Conservation (phyloP, 2,329 filamentous ascomycete genomes). For the Cercospora canescens region DNA sequence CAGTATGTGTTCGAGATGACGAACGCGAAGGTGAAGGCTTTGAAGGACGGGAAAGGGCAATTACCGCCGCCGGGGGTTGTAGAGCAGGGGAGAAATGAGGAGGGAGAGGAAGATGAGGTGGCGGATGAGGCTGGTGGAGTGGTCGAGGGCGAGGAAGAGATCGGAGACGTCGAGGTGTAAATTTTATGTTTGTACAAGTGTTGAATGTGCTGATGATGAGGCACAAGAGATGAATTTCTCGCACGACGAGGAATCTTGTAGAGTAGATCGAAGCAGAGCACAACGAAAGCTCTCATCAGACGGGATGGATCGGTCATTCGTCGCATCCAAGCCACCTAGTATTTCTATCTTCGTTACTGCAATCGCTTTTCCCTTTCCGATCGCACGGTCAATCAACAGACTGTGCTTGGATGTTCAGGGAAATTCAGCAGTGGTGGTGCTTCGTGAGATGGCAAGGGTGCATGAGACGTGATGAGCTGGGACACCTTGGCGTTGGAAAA, state of each 20-base stretch:
- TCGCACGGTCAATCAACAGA: no score
- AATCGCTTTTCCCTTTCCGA: no score
- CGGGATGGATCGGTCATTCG: background rate
- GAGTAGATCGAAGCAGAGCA: background rate
- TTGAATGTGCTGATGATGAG: background rate
- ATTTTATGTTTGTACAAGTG: background rate
- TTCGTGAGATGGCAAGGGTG: background rate
- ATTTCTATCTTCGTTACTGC: no score
- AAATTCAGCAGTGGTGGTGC: background rate
- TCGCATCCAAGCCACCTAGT: background rate
- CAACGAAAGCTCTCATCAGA: background rate
- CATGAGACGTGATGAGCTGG: background rate
- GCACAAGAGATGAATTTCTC: background rate
- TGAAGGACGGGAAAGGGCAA: constrained; percentile 47
- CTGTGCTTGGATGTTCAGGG: no score
- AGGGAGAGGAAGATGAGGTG: constrained; percentile 36
- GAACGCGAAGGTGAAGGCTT: constrained; percentile 63
- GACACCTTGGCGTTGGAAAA: background rate
- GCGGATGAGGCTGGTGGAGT: constrained; percentile 25
- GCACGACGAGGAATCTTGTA: background rate
- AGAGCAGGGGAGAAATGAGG: constrained; percentile 27
- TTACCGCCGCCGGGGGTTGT: constrained; percentile 25
- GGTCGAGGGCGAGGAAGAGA: background rate
- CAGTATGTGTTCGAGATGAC: constrained; percentile 98
- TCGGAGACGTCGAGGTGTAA: constrained; percentile 10